Evolutionary conservation across 176 grass and related monocot genomes (phyloP).

Genomic region (bread wheat (Triticum aestivum)): IWGSC_CS_RefSeq_v2.1 NC_057794.1:7582293-7582792

Average conservation of each 20-base stretch:
- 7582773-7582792: not conserved
- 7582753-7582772: not conserved
- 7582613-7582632: too few relatives aligned
- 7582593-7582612: too few relatives aligned
- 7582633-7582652: too few relatives aligned
- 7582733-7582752: not conserved
- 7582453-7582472: too few relatives aligned
- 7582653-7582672: not conserved
- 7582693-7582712: not conserved
- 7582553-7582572: not conserved
- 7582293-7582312: too few relatives aligned
- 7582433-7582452: too few relatives aligned
- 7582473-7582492: not conserved
- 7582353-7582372: too few relatives aligned
- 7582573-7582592: not conserved
- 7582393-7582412: too few relatives aligned
- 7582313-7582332: too few relatives aligned
- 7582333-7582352: too few relatives aligned
- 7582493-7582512: not conserved
- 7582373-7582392: too few relatives aligned
- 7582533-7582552: not conserved
- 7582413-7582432: too few relatives aligned
- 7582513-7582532: not conserved
- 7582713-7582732: not conserved
- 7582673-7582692: not conserved